These are phyloP conservation scores for Pseudocercospora eumusae DNA, from an alignment of 2,329 filamentous ascomycete genomes.

Conservation along the genomic window DNA sequence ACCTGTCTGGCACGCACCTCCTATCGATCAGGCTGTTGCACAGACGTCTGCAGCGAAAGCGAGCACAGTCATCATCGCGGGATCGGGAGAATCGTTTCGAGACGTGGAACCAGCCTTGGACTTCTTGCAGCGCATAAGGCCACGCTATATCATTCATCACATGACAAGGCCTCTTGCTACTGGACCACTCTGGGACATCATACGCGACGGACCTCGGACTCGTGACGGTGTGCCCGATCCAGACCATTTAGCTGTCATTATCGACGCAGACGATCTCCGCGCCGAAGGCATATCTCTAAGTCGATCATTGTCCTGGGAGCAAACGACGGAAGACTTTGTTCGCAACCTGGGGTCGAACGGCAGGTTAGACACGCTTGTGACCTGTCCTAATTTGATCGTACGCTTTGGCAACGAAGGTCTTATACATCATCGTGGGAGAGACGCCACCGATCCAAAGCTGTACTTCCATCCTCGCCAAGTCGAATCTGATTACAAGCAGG, in stretches of 20 bases:
- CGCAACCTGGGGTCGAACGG: constrained; percentile 40
- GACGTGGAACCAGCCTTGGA: constrained; percentile 40
- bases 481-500: constrained; percentile 26
- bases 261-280: constrained; percentile 40
- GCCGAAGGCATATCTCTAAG: constrained; percentile 40
- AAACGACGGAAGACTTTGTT: constrained; percentile 40
- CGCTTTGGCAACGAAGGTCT: constrained; percentile 40
- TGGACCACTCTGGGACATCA: constrained; percentile 39
- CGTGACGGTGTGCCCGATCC: constrained; percentile 37
- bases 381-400: constrained; percentile 41
- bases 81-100: constrained; percentile 36
- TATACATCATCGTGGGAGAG: constrained; percentile 40
- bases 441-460: constrained; percentile 39
- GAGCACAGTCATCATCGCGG: constrained; percentile 38
- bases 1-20: constrained; percentile 36
- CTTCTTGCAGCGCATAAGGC: constrained; percentile 36
- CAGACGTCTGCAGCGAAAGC: constrained; percentile 24
- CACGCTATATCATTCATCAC: constrained; percentile 39
- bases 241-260: constrained; percentile 39
- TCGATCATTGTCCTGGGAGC: constrained; percentile 39
- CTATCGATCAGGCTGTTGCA: constrained; percentile 31
- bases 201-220: constrained; percentile 38
- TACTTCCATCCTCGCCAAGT: constrained; percentile 37
- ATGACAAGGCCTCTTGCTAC: constrained; percentile 39
- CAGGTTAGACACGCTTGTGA: constrained; percentile 39